phyloP scores from a whole-genome alignment of 192 early-diverging fungal genomes.

The Entomortierella chlamydospora region DNA sequence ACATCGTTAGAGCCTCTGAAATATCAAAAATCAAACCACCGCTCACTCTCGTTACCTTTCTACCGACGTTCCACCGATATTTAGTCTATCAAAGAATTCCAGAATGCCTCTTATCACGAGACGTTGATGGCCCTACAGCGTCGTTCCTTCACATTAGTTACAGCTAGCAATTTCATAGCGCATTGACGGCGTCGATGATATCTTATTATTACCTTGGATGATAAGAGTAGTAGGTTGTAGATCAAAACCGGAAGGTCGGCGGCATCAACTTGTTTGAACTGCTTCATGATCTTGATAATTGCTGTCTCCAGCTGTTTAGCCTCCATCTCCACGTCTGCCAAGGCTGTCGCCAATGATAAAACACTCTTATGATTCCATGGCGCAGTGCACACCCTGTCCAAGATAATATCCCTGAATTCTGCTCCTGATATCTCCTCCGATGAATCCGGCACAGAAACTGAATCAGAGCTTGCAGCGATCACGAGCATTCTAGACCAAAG shows the following conservation, averaged over 20 bases:
- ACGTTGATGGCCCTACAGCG: conserved; percentile 64
- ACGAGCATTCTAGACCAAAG: conserved; percentile 44
- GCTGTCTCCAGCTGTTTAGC: conserved; percentile 37
- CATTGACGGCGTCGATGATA: not conserved
- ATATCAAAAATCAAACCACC: not conserved
- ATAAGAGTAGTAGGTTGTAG: conserved; percentile 75
- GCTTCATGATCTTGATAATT: conserved; percentile 56
- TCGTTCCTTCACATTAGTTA: too few species aligned
- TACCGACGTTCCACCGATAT: conserved; percentile 33
- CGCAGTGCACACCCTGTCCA: conserved; percentile 49
- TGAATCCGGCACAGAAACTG: conserved; percentile 17
- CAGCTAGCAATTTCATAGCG: not conserved
- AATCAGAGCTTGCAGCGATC: conserved; percentile 20
- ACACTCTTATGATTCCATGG: conserved; percentile 52
- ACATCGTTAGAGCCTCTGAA: conserved; percentile 2
- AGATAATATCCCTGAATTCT: conserved; percentile 45
- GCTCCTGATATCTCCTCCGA: conserved; percentile 33
- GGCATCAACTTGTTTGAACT: conserved; percentile 56
- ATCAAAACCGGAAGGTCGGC: conserved; percentile 73
- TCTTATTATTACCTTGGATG: conserved; percentile 59
- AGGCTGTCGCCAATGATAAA: conserved; percentile 37
- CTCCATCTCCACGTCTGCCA: conserved; percentile 52
- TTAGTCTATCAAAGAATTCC: conserved; percentile 68
- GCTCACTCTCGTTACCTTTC: conserved; percentile 12
- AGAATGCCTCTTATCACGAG: conserved; percentile 65